Percentiles rank a stretch among this genome's conserved stretches.
Conservation (phyloP, 495 filamentous ascomycete species). For the Pyrenopolyporus hunteri region DNA sequence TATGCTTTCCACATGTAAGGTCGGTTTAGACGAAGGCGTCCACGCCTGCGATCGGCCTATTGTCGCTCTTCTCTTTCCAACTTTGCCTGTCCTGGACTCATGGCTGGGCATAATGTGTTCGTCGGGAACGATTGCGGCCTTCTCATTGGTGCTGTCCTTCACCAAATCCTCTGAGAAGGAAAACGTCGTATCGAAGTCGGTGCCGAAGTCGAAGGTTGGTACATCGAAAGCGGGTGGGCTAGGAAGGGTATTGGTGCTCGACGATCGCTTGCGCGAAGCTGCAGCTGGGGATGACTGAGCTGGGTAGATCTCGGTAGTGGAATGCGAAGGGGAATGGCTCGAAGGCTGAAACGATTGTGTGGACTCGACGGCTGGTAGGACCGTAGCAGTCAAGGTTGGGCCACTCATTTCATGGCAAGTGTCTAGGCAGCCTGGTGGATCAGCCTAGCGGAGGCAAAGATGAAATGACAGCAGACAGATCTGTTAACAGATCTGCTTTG, state of each 20-base stretch:
- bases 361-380: conserved; percentile 47
- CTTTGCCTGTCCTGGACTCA: conserved; percentile 39
- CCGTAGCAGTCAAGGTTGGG: conserved; percentile 48
- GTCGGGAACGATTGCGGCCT: conserved; percentile 21
- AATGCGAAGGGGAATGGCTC: conserved; percentile 41
- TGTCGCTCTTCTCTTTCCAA: conserved; percentile 46
- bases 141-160: conserved; percentile 37
- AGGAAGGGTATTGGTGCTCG: conserved; percentile 45
- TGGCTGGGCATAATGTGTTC: conserved; percentile 24
- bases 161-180: conserved; percentile 31
- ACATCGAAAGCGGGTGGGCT: conserved; percentile 50
- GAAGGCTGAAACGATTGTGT: conserved; percentile 42
- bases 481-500: conserved; percentile 30
- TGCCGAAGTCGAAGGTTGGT: conserved; percentile 51
- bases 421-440: conserved; percentile 33
- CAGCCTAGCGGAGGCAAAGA: conserved; percentile 33
- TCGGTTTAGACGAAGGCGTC: conserved; percentile 52
- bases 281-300: conserved; percentile 9
- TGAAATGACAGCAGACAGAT: conserved; percentile 20
- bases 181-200: conserved; percentile 49
- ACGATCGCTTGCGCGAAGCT: conserved; percentile 30
- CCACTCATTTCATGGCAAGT: conserved; percentile 57
- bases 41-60: conserved; percentile 52
- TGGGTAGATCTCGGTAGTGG: conserved; percentile 30
- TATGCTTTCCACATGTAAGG: conserved; percentile 40